These are phyloP conservation scores for Boletus rufocinnamomeus DNA, from an alignment of 768 basidiomycete genomes.

Conservation along the genomic window DNA sequence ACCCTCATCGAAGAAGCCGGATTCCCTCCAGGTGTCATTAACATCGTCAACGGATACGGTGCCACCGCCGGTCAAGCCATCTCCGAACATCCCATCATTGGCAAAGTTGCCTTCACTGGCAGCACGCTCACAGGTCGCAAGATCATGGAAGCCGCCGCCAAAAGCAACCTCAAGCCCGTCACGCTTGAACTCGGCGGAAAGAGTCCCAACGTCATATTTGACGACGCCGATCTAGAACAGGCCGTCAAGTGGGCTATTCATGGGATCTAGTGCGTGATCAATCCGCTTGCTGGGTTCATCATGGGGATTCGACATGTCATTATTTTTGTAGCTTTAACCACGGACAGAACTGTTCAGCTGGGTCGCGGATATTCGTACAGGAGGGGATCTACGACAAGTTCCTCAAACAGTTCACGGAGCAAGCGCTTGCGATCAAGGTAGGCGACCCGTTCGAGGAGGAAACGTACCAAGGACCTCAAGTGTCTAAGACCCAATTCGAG, in stretches of 20 bases:
- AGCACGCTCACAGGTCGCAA: slow-evolving; percentile 15
- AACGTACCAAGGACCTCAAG: slow-evolving; percentile 15
- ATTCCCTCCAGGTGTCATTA: slow-evolving; percentile 12
- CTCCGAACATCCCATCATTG: slow-evolving; percentile 7
- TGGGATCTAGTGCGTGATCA: slow-evolving; percentile 11
- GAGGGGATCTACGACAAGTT: slow-evolving; percentile 3
- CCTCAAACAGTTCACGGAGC: slow-evolving; percentile 2
- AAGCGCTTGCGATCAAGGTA: slow-evolving; percentile 14
- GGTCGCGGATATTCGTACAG: slow-evolving; percentile 15
- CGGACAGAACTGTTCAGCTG: slow-evolving; percentile 13
- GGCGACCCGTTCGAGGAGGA: slow-evolving; percentile 8
- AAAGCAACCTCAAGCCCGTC: slow-evolving; percentile 14
- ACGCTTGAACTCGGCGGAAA: slow-evolving; percentile 16
- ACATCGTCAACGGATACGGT: slow-evolving; percentile 11
- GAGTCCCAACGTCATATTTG: slow-evolving; percentile 15
- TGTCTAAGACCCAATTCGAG: slow-evolving; percentile 13
- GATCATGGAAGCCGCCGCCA: slow-evolving; percentile 16
- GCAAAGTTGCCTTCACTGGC: slow-evolving; percentile 14
- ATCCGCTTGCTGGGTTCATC: neutral
- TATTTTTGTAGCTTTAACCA: slow-evolving; percentile 5
- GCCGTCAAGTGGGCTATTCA: slow-evolving; percentile 14
- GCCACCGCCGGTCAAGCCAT: slow-evolving; percentile 13
- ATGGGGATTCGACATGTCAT: neutral
- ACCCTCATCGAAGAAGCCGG: slow-evolving; percentile 9
- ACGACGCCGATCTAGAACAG: slow-evolving; percentile 16